Percentiles rank a stretch among this genome's conserved stretches.
Evolutionary conservation across 2,329 filamentous ascomycete genomes (phyloP).

Genomic region (Davidsoniella eucalypti): DNA sequence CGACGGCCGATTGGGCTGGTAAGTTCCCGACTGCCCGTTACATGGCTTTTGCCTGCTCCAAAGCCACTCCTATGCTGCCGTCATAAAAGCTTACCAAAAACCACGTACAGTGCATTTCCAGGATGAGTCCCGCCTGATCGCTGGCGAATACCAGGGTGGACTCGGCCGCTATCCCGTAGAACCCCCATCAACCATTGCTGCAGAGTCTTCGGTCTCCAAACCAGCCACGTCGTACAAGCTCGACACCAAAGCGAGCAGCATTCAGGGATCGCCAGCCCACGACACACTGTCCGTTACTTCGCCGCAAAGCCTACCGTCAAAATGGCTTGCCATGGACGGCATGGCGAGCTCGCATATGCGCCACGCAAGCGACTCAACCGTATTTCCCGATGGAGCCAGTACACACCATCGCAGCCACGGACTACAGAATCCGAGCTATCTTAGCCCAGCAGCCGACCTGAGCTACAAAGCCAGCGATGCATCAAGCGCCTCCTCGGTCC

Average conservation of each 20-base stretch:
- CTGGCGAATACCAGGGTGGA: constrained; percentile 76
- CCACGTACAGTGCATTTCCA: constrained; percentile 48
- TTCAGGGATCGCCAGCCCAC: constrained; percentile 7
- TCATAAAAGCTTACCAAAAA: background rate
- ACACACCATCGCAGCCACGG: background rate
- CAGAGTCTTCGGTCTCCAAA: constrained; percentile 15
- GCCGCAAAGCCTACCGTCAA: constrained; percentile 7
- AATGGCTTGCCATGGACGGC: constrained; percentile 8
- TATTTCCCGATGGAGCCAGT: background rate
- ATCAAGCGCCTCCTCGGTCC: constrained; percentile 24
- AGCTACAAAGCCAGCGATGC: constrained; percentile 21
- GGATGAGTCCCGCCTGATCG: constrained; percentile 80
- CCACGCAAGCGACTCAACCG: constrained; percentile 1
- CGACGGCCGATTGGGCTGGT: constrained; percentile 49
- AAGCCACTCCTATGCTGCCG: background rate
- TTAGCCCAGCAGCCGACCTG: background rate
- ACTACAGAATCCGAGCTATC: constrained; percentile 1
- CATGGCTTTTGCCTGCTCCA: background rate
- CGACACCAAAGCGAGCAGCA: background rate
- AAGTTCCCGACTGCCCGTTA: constrained; percentile 15
- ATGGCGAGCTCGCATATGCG: constrained; percentile 1
- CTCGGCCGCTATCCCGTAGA: constrained; percentile 48
- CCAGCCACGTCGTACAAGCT: constrained; percentile 1
- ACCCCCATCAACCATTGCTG: constrained; percentile 13
- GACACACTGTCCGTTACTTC: constrained; percentile 3